Evolutionary conservation across 2,329 filamentous ascomycete species (phyloP), one percentile per base, ranked within the genome.

Genomic region (Lecanosticta acicola): DNA sequence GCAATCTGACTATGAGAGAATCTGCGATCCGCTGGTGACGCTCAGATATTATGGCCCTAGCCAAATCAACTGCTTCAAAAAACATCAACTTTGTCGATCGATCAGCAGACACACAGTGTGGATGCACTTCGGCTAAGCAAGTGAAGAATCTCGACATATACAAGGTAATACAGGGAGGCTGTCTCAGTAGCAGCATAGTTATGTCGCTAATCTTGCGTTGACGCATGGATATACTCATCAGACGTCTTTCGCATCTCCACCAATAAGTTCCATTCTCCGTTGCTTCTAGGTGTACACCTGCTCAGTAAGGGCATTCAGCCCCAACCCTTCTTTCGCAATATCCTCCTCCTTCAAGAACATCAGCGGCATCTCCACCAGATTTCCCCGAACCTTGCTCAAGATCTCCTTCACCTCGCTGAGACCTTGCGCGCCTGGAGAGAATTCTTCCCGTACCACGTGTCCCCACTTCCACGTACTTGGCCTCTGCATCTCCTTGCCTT

Each of bases 331-430:
- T 74, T 89, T 83, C 3, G 90, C 91, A 65, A 96, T 83, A 65
- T 96, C 89, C 59, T 87, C 79, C 26, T 89, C 85, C 59, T 84
- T 83, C 65, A 95, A 71, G 71, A 96, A 96, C 55, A 87, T 74
- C 57, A 96, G 72, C 20, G 89, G 88, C 90, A 96, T 96, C 73
- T 95, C 87, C 5, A 96, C 71, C 39, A 75, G 53, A 14, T 65
- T 73, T n/a, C 71, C 71, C 36, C 83, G 81, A 5, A 90, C 86
- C 20, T 58, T 65, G 32, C 53, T 83, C 78, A 94, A 87, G 60
- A 91, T 81, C 41, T 86, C 83, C 60, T 80, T 80, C 37, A 74
- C 69, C 58, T 74, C 69, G 26, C 57, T 54, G 17, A 71, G 60
- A 21, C 70, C 71, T 46, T 70, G 60, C 38, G 68, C 66, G 4